Base-by-base conservation (phyloP, 495 filamentous ascomycete genomes). In the Acidiella bohemica region DNA sequence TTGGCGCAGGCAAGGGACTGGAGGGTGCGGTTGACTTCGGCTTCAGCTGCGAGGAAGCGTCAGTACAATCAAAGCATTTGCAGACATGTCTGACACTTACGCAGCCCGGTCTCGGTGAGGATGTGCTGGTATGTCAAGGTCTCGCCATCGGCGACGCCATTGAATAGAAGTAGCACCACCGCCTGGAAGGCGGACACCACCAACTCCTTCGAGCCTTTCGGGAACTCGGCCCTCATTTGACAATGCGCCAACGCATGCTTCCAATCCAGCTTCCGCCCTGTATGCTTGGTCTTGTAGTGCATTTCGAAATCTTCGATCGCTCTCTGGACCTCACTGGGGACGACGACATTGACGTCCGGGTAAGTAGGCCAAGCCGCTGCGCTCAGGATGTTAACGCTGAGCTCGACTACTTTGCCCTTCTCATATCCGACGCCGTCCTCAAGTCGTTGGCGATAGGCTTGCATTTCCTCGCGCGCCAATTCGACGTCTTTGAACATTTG, bases 401-500 rank as follows among this genome's bases (percentile, higher is more conserved):
- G 70, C 57, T 94, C 88, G 17, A 93, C 23, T 16, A 25, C 49
- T n/a, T 62, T 55, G 23, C 65, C 58, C 26, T 64, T 67, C 25
- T 65, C 53, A 27, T 64, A 63, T 3, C 47, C 47, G n/a, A 51
- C 27, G 12, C 67, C 63, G 35, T 68, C 63, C 25, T 66, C 65
- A 36, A 68, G 57, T 13, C 67, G 57, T 18, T 67, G 62, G 43
- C 74, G 85, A 63, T 86, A 95, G 0, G 79, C 76, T 4, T 58
- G 42, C 68, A 93, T 85, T 52, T 92, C 84, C 42, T 93, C 87
- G 24, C 76, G 73, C 10, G 79, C 80, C 37, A 95, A 68, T 46
- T 93, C 87, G 59, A 95, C 82, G 53, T 99, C 90, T 54, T 93
- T 94, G 66, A 99, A 96, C 90, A 99, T 99, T 24, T 84, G 81